phyloP scores from a whole-genome alignment of 108 stramenopile genomes.

The Conticribra guillardii region DNA sequence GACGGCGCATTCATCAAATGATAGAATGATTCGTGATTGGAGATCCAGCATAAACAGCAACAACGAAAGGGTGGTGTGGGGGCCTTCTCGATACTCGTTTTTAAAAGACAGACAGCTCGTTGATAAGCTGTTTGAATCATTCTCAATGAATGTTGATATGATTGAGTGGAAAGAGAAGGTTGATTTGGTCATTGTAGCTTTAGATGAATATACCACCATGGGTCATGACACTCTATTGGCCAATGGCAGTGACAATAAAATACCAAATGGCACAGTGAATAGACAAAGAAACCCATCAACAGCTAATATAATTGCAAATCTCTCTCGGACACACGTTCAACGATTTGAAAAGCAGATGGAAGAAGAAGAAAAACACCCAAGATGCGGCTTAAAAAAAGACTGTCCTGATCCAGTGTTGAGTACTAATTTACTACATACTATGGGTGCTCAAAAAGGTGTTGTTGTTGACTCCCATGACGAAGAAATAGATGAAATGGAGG shows the following conservation, averaged over 20 bases:
- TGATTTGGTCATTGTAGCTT: slow-evolving; percentile 18
- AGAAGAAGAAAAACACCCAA: neutral
- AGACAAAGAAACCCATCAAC: no score
- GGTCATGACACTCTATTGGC: neutral
- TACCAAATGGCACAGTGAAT: no score
- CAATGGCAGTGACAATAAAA: neutral
- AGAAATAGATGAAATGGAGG: slow-evolving; percentile 23
- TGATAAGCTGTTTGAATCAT: slow-evolving; percentile 2
- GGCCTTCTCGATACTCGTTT: slow-evolving; percentile 45
- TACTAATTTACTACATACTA: neutral
- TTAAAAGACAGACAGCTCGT: slow-evolving; percentile 26
- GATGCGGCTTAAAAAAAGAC: neutral
- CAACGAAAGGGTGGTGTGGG: slow-evolving; percentile 16
- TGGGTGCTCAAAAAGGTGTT: neutral
- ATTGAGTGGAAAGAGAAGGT: slow-evolving; percentile 40
- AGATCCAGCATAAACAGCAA: neutral
- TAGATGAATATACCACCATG: slow-evolving; percentile 30
- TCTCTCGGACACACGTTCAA: slow-evolving; percentile 25
- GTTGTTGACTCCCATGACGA: neutral
- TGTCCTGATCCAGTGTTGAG: neutral
- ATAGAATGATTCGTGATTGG: neutral
- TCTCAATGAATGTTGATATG: slow-evolving; percentile 4
- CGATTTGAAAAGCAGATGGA: slow-evolving; percentile 1
- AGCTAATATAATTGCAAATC: no score
- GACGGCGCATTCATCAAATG: no score